Percentiles rank a stretch among this genome's conserved stretches.
Evolutionary conservation across 495 filamentous ascomycete genomes (phyloP).

Genomic region (Hyaloscypha bicolor): DNA sequence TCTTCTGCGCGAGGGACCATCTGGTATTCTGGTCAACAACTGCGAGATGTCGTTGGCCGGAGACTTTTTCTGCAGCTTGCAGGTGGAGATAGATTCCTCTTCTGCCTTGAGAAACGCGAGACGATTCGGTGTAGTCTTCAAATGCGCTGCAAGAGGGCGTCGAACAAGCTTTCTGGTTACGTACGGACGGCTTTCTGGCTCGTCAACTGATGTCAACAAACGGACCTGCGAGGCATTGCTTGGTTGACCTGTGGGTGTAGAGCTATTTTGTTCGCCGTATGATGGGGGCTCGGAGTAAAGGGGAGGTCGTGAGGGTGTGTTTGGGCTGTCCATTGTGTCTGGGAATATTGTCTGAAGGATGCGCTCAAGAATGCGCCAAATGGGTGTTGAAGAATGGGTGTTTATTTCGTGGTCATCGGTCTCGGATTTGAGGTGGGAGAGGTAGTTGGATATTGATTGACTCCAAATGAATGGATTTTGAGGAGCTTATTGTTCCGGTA

Average conservation of each 20-base stretch:
- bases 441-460: background rate
- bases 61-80: constrained; percentile 50
- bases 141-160: constrained; percentile 22
- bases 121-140: constrained; percentile 35
- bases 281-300: constrained; percentile 48
- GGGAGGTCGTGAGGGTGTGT: constrained; percentile 37
- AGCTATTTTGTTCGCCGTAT: constrained; percentile 50
- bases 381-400: background rate
- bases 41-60: constrained; percentile 14
- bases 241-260: constrained; percentile 38
- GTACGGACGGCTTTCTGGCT: constrained; percentile 30
- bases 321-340: constrained; percentile 46
- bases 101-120: constrained; percentile 36
- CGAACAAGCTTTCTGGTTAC: constrained; percentile 22
- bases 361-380: constrained; percentile 11
- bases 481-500: background rate
- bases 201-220: constrained; percentile 54
- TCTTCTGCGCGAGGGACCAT: constrained; percentile 48
- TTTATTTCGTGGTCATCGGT: constrained; percentile 15
- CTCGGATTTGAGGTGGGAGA: background rate
- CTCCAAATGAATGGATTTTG: background rate
- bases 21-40: constrained; percentile 44
- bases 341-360: background rate
- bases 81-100: constrained; percentile 39
- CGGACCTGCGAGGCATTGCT: constrained; percentile 43